These are phyloP conservation scores for Heterobasidion occidentale DNA, from an alignment of 1,284 basidiomycete species.

Conservation along the genomic window DNA sequence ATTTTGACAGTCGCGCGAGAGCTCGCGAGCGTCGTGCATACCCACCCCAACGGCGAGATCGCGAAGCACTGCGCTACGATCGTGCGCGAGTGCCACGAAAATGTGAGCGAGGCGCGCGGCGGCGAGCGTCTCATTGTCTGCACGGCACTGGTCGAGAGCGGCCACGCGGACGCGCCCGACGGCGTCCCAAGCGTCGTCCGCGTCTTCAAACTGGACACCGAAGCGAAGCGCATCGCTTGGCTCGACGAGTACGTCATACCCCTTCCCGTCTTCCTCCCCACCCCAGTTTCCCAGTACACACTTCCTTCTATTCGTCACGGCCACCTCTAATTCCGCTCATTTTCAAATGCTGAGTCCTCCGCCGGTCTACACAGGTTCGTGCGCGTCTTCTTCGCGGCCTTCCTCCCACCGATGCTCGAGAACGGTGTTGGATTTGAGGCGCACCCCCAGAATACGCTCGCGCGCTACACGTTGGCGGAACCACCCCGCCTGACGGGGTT, in stretches of 20 bases:
- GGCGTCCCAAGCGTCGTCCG: slow-evolving; percentile 37
- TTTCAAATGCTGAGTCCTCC: neutral
- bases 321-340: neutral
- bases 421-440: slow-evolving; percentile 49
- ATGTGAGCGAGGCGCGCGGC: slow-evolving; percentile 24
- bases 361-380: slow-evolving; percentile 22
- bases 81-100: slow-evolving; percentile 42
- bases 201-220: slow-evolving; percentile 38
- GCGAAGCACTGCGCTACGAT: slow-evolving; percentile 46
- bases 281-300: slow-evolving; percentile 10
- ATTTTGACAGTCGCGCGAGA: slow-evolving; percentile 43
- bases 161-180: slow-evolving; percentile 34
- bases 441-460: slow-evolving; percentile 47
- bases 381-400: slow-evolving; percentile 38
- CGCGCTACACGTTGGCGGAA: slow-evolving; percentile 26
- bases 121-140: slow-evolving; percentile 42
- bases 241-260: slow-evolving; percentile 29
- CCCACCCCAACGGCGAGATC: slow-evolving; percentile 34
- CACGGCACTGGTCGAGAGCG: slow-evolving; percentile 42
- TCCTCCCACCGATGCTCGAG: slow-evolving; percentile 39
- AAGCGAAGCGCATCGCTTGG: slow-evolving; percentile 37
- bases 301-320: neutral
- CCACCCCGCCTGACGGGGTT: slow-evolving; percentile 36
- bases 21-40: slow-evolving; percentile 39
- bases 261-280: neutral